phyloP scores from a whole-genome alignment of 257 asterid genomes.

The Rhazya stricta region DNA sequence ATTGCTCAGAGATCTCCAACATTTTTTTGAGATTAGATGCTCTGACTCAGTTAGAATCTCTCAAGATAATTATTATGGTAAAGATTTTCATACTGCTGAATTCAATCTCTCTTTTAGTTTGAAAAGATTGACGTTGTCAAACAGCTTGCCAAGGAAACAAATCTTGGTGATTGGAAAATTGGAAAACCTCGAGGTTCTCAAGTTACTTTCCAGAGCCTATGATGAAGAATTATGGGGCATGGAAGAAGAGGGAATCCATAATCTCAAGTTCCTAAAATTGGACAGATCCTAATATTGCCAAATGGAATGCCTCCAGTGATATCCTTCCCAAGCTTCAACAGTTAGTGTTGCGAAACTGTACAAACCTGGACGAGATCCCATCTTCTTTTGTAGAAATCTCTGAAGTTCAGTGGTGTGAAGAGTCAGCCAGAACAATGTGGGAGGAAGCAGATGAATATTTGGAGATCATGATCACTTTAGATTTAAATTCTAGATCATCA shows the following conservation, averaged over 20 bases:
- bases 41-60: not conserved
- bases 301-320: not conserved
- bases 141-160: not conserved
- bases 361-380: not conserved
- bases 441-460: not conserved
- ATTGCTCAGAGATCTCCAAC: not conserved
- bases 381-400: not conserved
- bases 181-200: constrained; percentile 7
- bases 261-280: constrained; percentile 1
- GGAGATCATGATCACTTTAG: constrained; percentile 1
- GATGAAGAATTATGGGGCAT: not conserved
- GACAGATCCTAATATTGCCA: not conserved
- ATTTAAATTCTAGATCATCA: not conserved
- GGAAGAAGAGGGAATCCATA: not conserved
- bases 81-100: not conserved
- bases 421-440: not conserved
- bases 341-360: not conserved
- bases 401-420: not conserved
- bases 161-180: not conserved
- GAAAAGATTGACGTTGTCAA: not conserved
- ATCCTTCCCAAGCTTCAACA: not conserved
- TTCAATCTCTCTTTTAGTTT: not conserved
- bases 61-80: not conserved
- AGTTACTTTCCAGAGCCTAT: not conserved
- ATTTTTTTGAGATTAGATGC: no score